phyloP scores from a whole-genome alignment of 371 early-diverging fungal species.

The Cokeromyces recurvatus region DNA sequence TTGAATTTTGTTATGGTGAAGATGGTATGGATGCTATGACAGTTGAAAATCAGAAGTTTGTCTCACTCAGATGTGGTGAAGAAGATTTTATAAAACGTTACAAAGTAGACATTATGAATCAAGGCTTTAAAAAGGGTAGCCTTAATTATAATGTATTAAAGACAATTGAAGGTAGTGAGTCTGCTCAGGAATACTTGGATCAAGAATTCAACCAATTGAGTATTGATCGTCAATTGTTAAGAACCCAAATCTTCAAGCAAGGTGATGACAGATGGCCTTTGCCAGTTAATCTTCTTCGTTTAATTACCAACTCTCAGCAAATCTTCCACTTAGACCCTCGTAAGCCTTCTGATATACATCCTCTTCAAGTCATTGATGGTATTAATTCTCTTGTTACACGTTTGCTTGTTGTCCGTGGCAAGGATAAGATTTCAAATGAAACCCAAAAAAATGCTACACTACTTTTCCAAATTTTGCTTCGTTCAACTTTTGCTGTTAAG shows the following conservation, averaged over 20 bases:
- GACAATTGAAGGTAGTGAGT: conserved; percentile 63
- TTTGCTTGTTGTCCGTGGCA: conserved; percentile 82
- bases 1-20: conserved; percentile 98
- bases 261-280: conserved; percentile 82
- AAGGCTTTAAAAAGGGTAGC: conserved; percentile 57
- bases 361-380: conserved; percentile 74
- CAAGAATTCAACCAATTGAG: conserved; percentile 76
- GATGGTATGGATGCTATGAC: conserved; percentile 97
- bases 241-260: conserved; percentile 74
- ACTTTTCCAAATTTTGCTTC: conserved; percentile 83
- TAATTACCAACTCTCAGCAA: conserved; percentile 90
- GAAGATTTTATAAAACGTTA: conserved; percentile 73
- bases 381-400: conserved; percentile 70
- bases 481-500: conserved; percentile 80
- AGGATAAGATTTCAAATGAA: conserved; percentile 78
- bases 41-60: conserved; percentile 86
- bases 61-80: conserved; percentile 64
- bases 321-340: conserved; percentile 81
- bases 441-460: conserved; percentile 92
- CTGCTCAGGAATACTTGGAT: conserved; percentile 71
- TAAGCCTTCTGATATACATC: conserved; percentile 84
- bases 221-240: conserved; percentile 72
- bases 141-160: conserved; percentile 64
- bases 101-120: conserved; percentile 72
- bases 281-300: conserved; percentile 86